Percentiles rank a stretch among this genome's conserved stretches.
phyloP scores from a whole-genome alignment of 345 rosid genomes.

The Citrus mangshanensis region DNA sequence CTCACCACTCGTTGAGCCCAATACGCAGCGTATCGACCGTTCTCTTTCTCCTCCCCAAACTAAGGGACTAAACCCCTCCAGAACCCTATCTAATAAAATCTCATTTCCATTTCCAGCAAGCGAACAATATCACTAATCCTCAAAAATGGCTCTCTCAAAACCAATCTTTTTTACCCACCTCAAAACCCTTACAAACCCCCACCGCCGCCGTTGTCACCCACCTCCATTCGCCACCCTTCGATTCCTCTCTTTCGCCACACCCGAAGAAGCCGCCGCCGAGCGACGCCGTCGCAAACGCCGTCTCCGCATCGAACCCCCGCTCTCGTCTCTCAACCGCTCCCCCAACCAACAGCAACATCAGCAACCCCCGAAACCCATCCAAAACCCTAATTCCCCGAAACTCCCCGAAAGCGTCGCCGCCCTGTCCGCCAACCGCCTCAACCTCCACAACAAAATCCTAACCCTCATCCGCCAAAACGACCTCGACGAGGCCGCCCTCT shows the following conservation, averaged over 20 bases:
- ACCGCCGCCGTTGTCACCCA: conserved; percentile 20
- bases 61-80: conserved; percentile 18
- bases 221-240: conserved; percentile 34
- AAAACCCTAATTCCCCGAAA: conserved; percentile 81
- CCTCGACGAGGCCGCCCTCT: conserved; percentile 85
- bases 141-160: conserved; percentile 56
- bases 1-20: no score
- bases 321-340: conserved; percentile 55
- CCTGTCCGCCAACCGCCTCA: conserved; percentile 74
- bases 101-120: not conserved
- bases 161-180: conserved; percentile 46
- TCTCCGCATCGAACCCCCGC: conserved; percentile 80
- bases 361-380: conserved; percentile 55
- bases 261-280: conserved; percentile 90
- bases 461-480: conserved; percentile 71
- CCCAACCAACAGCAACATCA: conserved; percentile 32
- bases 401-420: conserved; percentile 74
- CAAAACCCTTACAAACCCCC: conserved; percentile 33
- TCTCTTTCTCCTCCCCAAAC: no score
- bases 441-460: conserved; percentile 75
- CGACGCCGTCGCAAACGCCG: conserved; percentile 91
- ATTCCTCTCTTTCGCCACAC: conserved; percentile 61
- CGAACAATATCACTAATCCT: no score
- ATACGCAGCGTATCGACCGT: not conserved
- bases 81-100: conserved; percentile 14